Evolutionary conservation across 225 moss, liverwort and hornwort genomes (phyloP).

Genomic region (Pleurozium schreberi): DNA sequence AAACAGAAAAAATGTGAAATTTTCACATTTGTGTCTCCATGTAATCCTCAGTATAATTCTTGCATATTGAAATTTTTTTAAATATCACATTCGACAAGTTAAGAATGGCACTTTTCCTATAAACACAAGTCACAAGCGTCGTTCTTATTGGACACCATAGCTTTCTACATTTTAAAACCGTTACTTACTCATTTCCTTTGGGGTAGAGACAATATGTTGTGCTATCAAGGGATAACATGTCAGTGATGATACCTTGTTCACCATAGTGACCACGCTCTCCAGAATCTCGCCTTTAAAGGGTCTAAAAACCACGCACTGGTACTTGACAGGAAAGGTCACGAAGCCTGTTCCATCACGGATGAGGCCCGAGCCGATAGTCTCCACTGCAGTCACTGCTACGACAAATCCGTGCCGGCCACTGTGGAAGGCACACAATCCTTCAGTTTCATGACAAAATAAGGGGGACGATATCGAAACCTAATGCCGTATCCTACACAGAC

Average conservation of each 20-base stretch:
- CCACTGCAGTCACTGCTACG: conserved; percentile 80
- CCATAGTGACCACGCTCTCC: conserved; percentile 89
- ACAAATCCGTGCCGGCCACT: conserved; percentile 89
- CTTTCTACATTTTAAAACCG: background rate
- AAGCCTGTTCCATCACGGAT: conserved; percentile 92
- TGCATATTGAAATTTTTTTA: background rate
- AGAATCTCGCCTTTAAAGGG: conserved; percentile 88
- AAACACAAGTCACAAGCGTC: background rate
- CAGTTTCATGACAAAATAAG: background rate
- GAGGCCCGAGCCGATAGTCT: conserved; percentile 79
- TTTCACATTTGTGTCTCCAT: no score
- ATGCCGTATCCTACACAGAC: background rate
- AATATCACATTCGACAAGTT: background rate
- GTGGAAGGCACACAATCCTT: background rate
- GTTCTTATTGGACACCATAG: background rate
- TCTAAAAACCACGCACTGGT: conserved; percentile 84
- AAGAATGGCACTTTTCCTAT: background rate
- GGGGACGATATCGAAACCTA: background rate
- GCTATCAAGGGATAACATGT: background rate
- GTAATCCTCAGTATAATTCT: background rate
- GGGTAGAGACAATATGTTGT: background rate
- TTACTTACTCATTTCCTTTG: background rate
- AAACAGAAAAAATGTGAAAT: background rate
- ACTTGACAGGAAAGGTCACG: conserved; percentile 86
- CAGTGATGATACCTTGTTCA: conserved; percentile 52